Base-by-base conservation (phyloP, 768 basidiomycete species). In the Dacryopinax spathularia region DNA sequence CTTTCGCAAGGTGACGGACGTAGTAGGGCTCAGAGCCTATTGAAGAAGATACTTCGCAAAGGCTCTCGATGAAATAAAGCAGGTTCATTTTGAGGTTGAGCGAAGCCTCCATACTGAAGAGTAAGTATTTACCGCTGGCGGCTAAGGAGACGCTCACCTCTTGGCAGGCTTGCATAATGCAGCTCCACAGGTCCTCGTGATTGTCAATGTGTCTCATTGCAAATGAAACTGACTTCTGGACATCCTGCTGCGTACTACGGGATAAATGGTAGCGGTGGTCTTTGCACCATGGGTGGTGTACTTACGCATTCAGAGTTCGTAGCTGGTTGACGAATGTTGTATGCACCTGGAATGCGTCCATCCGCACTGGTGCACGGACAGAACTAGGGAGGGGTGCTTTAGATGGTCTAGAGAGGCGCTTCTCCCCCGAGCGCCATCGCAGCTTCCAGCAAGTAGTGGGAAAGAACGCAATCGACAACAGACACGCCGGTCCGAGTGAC, bases 21-120 rank as follows among this genome's bases (percentile, higher is more conserved):
- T 94, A 95, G 39, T 86, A 82, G 1, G 72, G 68, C 37, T 60
- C 35, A 25, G 59, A 35, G 20, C 29, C 48, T 16, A 31, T 81
- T 68, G 83, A 86, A 59, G 84, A 82, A 33, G 84, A 89, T 0
- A 84, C 81, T 70, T 91, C 89, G 72, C 88, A 92, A 13, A 96
- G 79, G 0, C 88, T 85, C 73, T 95, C 92, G 41, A 97, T 82
- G 71, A 94, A 85, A 72, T 95, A 91, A 0, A 96, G 77, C 65
- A 95, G 86, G 73, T 96, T 96, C 69, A 97, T 94, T n/a, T 91
- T 80, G 33, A 87, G 84, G 73, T 96, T 94, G 20, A 95, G 84
- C 0, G 88, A 85, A 60, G 88, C 91, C 89, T 89, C 61, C 9
- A 44, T 22, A 37, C 61, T 27, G 43, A 31, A 7, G 2, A 9